Evolutionary conservation across 257 asterid species (phyloP).

Genomic region (Avicennia marina): DNA sequence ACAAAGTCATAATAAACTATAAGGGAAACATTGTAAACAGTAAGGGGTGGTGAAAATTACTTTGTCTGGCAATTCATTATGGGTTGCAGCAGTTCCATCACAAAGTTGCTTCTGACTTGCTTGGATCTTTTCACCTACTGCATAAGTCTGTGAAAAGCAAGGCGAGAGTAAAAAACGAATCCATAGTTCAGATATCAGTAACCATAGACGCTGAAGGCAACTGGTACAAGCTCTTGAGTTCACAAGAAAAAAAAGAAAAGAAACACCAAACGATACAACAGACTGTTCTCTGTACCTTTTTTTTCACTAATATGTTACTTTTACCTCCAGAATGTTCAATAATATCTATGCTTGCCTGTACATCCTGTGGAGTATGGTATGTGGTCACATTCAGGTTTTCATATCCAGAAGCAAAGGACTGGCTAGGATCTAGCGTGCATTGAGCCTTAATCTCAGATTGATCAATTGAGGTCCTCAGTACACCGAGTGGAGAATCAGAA

Average conservation of each 20-base stretch:
- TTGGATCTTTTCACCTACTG: conserved; percentile 24
- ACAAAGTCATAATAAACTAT: background rate
- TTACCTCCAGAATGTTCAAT: conserved; percentile 45
- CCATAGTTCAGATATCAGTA: background rate
- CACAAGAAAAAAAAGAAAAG: background rate
- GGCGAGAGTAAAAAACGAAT: conserved; percentile 5
- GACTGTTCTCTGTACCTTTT: conserved; percentile 44
- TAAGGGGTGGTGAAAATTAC: conserved; percentile 25
- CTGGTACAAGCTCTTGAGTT: conserved; percentile 11
- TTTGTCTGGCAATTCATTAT: conserved; percentile 20
- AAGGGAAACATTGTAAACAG: background rate
- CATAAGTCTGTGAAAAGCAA: conserved; percentile 26
- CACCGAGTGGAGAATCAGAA: conserved; percentile 43
- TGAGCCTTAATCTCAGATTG: conserved; percentile 39
- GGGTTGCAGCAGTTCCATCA: conserved; percentile 27
- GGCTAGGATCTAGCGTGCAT: conserved; percentile 39
- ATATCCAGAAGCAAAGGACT: conserved; percentile 35
- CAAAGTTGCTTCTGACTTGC: conserved; percentile 20
- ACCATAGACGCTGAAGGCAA: conserved; percentile 3
- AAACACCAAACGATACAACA: conserved; percentile 16
- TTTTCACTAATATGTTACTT: conserved; percentile 38
- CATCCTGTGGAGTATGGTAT: conserved; percentile 33
- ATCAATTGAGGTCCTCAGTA: conserved; percentile 32
- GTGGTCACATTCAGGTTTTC: conserved; percentile 35
- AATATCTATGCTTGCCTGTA: conserved; percentile 52